These are phyloP conservation scores for Rubus parviflorus DNA, from an alignment of 306 rosid species.

Conservation along the genomic window DNA sequence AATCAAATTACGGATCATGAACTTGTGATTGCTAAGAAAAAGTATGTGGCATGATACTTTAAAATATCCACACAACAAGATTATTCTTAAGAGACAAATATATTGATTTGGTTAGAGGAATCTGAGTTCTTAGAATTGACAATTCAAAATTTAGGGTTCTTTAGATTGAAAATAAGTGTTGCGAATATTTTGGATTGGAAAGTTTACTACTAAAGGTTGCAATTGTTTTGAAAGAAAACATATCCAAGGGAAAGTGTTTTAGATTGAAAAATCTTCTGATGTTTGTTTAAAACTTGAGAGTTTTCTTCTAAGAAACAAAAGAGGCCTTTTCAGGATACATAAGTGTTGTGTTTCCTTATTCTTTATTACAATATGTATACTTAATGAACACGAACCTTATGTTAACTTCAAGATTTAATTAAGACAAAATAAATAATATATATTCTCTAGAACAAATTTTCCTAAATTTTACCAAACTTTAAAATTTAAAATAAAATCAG, in stretches of 20 bases:
- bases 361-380: too few relatives aligned
- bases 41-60: not conserved
- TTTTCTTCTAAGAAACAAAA: too few relatives aligned
- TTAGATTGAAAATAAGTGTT: not conserved
- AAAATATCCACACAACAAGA: not conserved
- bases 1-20: slow-evolving; percentile 1
- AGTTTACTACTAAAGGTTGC: not conserved
- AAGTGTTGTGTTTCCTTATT: too few relatives aligned
- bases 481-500: too few relatives aligned
- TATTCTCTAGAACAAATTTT: too few relatives aligned
- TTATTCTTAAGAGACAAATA: not conserved
- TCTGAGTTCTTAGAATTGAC: not conserved
- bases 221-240: not conserved
- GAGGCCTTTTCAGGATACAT: too few relatives aligned
- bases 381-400: not conserved
- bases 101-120: not conserved
- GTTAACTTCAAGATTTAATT: not conserved
- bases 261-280: too few relatives aligned
- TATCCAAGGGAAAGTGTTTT: too few relatives aligned
- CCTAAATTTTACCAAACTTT: too few relatives aligned
- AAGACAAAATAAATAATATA: not conserved
- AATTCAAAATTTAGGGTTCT: not conserved
- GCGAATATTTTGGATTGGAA: not conserved
- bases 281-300: too few relatives aligned
- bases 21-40: not conserved